A percentile compares a stretch with the other conserved stretches of the same genome.
Conservation (phyloP, 768 basidiomycete genomes). For the Boletus tylopilopsis region DNA sequence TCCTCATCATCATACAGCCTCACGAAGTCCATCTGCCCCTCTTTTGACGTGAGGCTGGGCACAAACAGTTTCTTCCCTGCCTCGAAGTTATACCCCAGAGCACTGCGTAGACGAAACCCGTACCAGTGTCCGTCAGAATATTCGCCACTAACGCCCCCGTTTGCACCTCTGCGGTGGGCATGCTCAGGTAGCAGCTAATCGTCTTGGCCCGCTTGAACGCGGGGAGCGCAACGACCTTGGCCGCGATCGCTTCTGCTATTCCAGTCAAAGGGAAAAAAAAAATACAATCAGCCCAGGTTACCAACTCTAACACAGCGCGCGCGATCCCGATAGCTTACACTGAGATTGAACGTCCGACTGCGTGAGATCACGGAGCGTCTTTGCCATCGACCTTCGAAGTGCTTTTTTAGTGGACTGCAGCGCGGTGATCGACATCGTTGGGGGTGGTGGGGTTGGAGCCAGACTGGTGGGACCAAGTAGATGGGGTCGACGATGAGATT, state of each 20-base stretch:
- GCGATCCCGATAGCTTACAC: conserved; percentile 40
- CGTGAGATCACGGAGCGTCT: conserved; percentile 43
- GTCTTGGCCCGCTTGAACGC: conserved; percentile 46
- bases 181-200: conserved; percentile 76
- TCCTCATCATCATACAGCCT: conserved; percentile 58
- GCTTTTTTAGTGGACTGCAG: conserved; percentile 45
- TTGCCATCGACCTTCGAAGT: conserved; percentile 49
- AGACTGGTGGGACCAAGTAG: background rate
- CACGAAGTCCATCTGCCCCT: conserved; percentile 60
- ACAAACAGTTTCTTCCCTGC: conserved; percentile 67
- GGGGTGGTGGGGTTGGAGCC: background rate
- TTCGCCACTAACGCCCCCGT: conserved; percentile 49
- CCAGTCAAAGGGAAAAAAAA: no score
- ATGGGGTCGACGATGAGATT: background rate
- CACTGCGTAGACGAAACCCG: conserved; percentile 12
- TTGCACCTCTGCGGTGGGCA: conserved; percentile 69
- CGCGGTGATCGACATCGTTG: conserved; percentile 27
- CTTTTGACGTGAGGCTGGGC: conserved; percentile 53
- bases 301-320: no score
- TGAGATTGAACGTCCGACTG: conserved; percentile 50
- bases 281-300: background rate
- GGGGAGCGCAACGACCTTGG: conserved; percentile 46
- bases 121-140: conserved; percentile 53
- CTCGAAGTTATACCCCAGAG: background rate
- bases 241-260: conserved; percentile 36